A percentile compares a stretch with the other conserved stretches of the same genome.
Conservation (phyloP, 169 alveolate genomes). For the Eimeria tenella region DNA sequence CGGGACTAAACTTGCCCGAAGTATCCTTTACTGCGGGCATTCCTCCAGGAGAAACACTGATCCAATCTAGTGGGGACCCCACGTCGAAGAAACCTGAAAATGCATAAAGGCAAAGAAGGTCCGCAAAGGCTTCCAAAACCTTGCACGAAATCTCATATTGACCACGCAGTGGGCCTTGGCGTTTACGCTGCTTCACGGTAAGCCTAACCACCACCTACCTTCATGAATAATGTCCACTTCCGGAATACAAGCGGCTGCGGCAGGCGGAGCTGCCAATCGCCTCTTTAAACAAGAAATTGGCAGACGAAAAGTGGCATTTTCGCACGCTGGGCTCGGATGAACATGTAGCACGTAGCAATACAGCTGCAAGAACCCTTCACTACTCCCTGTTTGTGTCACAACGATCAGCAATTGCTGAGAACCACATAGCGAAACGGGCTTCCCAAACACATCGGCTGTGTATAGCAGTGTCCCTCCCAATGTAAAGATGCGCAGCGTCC, state of each 20-base stretch:
- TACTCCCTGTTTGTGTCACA: conserved; percentile 44
- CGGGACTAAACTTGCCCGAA: conserved; percentile 28
- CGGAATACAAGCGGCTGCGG: conserved; percentile 47
- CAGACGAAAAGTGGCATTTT: conserved; percentile 2
- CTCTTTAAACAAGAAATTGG: conserved; percentile 47
- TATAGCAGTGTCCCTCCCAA: conserved; percentile 52
- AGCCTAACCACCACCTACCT: not conserved
- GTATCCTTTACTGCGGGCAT: conserved; percentile 77
- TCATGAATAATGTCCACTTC: conserved; percentile 58
- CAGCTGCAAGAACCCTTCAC: conserved; percentile 62
- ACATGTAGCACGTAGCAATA: conserved; percentile 46
- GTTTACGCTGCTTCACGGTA: not conserved
- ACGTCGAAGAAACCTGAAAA: conserved; percentile 60
- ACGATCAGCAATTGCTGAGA: conserved; percentile 51
- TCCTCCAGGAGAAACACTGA: conserved; percentile 66
- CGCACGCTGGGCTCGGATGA: conserved; percentile 32
- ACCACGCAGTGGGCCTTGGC: not conserved
- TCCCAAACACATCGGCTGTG: conserved; percentile 61
- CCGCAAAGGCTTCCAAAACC: not conserved
- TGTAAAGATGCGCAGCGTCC: conserved; percentile 57
- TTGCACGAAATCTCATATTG: not conserved
- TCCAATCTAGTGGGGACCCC: conserved; percentile 71
- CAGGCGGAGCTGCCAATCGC: conserved; percentile 64
- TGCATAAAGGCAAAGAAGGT: not conserved
- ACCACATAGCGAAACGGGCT: conserved; percentile 51